Evolutionary conservation across 208 protist genomes (phyloP).

Genomic region (Novymonas esmeraldas): DNA sequence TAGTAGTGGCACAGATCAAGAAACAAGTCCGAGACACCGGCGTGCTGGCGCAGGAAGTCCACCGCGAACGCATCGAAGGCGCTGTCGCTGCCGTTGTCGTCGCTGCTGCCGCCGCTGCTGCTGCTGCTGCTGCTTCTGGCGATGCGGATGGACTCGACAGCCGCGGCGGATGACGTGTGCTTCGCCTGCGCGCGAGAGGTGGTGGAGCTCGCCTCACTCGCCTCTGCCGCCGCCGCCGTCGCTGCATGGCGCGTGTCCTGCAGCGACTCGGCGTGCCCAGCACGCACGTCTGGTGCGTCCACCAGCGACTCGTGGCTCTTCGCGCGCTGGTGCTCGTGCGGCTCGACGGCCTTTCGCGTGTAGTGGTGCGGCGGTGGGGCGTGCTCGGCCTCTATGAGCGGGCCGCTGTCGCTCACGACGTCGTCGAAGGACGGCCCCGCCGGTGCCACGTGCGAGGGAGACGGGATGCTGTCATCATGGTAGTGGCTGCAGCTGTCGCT

Average conservation of each 20-base stretch:
- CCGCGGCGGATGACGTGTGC: too few species aligned
- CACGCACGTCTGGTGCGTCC: too few species aligned
- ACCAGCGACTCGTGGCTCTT: background rate
- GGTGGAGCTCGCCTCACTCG: too few species aligned
- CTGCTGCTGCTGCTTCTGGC: background rate
- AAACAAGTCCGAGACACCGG: slow-evolving; percentile 58
- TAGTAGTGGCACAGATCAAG: slow-evolving; percentile 89
- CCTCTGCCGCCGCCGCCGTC: too few species aligned
- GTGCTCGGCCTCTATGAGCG: too few species aligned
- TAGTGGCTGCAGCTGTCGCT: background rate
- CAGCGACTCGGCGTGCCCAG: too few species aligned
- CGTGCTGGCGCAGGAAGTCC: slow-evolving; percentile 47
- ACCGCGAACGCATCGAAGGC: slow-evolving; percentile 24
- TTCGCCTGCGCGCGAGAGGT: too few species aligned
- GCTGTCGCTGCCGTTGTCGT: background rate
- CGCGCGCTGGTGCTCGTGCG: slow-evolving; percentile 18
- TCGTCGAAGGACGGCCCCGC: too few species aligned
- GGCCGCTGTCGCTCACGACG: too few species aligned
- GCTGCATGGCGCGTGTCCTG: too few species aligned
- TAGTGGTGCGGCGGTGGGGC: slow-evolving; percentile 32
- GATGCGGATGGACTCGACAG: too few species aligned
- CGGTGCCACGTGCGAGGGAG: background rate
- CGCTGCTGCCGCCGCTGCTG: background rate
- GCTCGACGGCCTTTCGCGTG: slow-evolving; percentile 31
- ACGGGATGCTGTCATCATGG: background rate